Base-by-base conservation (phyloP, 2,329 filamentous ascomycete genomes). In the Sarocladium strictum region DNA sequence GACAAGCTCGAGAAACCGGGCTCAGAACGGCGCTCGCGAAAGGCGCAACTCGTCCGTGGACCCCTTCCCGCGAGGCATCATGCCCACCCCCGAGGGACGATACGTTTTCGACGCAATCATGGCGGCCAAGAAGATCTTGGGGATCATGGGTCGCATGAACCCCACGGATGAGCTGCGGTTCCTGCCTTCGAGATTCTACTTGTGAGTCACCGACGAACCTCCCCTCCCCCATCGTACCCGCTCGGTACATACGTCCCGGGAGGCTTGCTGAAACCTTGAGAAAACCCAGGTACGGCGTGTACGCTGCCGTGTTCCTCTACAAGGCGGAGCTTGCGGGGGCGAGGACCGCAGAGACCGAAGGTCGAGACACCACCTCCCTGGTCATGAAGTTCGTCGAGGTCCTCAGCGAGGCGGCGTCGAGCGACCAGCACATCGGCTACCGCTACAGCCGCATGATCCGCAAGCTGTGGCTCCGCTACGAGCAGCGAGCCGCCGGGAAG, bases 271-370 rank as follows among this genome's bases (percentile, higher is more conserved):
- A n/a, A n/a, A n/a, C n/a, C n/a, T n/a, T n/a, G n/a, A n/a, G n/a
- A n/a, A 23, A 6, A 43, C 21, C 12, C 21, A 55, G 54, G 27
- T 55, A 55, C 21, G 54, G 54, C 19, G 54, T 55, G 2, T 55
- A 55, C 54, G 54, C 54, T 23, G 54, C 54, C 2, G 54, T 55
- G 9, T 55, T 55, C 38, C 29, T 55, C 21, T 41, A 55, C 21
- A 55, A 55, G 27, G 54, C 54, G 15, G 23, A 32, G 35, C 24
- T 50, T 12, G 49, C 54, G 5, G 47, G 49, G 2, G 54, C 38
- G 10, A 6, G 47, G 23, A 51, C 47, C 4, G 47, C 47, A 21
- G 47, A 51, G 29, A 51, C 47, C 4, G 47, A 51, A 51, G 47
- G 47, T 11, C 47, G 47, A 23, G 47, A 51, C 17, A 51, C 47